These are phyloP conservation scores for Aspergillus caelatus DNA, from an alignment of 2,329 filamentous ascomycete species.

Conservation along the genomic window DNA sequence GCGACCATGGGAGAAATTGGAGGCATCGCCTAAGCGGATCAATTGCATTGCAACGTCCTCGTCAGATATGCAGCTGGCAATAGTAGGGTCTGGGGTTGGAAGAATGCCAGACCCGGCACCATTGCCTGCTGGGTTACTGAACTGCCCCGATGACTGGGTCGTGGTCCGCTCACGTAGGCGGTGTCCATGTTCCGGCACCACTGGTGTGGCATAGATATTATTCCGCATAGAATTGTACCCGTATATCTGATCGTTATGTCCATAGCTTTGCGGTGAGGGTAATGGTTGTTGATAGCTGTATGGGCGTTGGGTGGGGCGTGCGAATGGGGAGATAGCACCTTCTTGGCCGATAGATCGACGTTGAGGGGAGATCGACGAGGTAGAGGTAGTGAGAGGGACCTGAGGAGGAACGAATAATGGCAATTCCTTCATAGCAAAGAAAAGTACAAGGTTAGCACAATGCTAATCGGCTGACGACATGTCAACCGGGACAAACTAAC, in stretches of 20 bases:
- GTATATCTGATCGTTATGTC: slow-evolving; percentile 51
- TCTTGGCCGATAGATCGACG: slow-evolving; percentile 76
- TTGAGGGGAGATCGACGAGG: slow-evolving; percentile 92
- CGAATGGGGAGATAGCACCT: slow-evolving; percentile 69
- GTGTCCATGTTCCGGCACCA: slow-evolving; percentile 58
- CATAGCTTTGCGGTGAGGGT: slow-evolving; percentile 81
- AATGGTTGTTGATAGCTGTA: slow-evolving; percentile 77
- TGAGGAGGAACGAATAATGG: slow-evolving; percentile 93
- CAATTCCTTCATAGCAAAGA: slow-evolving; percentile 68
- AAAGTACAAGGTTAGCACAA: slow-evolving; percentile 21
- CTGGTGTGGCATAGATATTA: slow-evolving; percentile 64
- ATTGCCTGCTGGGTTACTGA: slow-evolving; percentile 43
- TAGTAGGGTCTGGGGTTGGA: slow-evolving; percentile 94
- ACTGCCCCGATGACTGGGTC: slow-evolving; percentile 50
- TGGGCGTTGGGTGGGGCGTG: slow-evolving; percentile 74
- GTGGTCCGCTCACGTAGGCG: slow-evolving; percentile 67
- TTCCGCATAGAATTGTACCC: slow-evolving; percentile 34
- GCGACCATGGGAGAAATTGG: slow-evolving; percentile 88
- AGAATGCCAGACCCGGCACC: slow-evolving; percentile 62
- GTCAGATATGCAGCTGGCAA: slow-evolving; percentile 95
- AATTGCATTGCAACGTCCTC: slow-evolving; percentile 97
- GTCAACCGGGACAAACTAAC: slow-evolving; percentile 63
- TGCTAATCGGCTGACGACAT: not conserved
- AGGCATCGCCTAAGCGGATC: slow-evolving; percentile 92
- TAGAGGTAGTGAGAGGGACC: slow-evolving; percentile 92